phyloP scores from a whole-genome alignment of 306 rosid genomes.

The Cercis canadensis region DNA sequence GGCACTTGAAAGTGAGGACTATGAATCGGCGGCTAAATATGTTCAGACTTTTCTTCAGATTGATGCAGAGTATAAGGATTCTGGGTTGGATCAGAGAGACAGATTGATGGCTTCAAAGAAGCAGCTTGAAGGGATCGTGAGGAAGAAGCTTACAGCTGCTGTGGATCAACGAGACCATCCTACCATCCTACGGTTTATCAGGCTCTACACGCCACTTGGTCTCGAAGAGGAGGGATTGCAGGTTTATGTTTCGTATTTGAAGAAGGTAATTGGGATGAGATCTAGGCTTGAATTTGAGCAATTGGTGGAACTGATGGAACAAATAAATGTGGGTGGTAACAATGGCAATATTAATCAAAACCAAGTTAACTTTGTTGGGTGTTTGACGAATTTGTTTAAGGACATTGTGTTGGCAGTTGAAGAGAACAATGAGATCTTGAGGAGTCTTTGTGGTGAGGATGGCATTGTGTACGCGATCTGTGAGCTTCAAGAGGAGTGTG shows the following conservation, averaged over 20 bases:
- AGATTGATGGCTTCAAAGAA: conserved; percentile 65
- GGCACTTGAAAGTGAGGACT: conserved; percentile 72
- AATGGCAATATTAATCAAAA: conserved; percentile 26
- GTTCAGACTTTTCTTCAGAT: conserved; percentile 74
- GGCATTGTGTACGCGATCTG: conserved; percentile 92
- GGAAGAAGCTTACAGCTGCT: conserved; percentile 73
- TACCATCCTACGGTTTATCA: conserved; percentile 63
- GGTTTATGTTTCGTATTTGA: conserved; percentile 83
- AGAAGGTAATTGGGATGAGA: conserved; percentile 93
- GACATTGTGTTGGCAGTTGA: conserved; percentile 87
- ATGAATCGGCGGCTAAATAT: conserved; percentile 66
- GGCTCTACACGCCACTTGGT: conserved; percentile 72
- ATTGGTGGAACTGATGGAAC: conserved; percentile 75
- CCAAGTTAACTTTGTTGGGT: conserved; percentile 69
- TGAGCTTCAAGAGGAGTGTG: conserved; percentile 98
- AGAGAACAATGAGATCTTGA: conserved; percentile 79
- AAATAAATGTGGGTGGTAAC: conserved; percentile 43
- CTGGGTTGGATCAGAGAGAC: conserved; percentile 81
- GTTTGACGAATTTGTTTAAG: conserved; percentile 88
- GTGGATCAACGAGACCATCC: conserved; percentile 87
- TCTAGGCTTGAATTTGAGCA: conserved; percentile 82
- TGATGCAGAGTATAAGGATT: conserved; percentile 71
- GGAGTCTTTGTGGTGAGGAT: conserved; percentile 92
- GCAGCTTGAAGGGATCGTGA: conserved; percentile 72
- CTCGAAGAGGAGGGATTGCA: conserved; percentile 92